Evolutionary conservation across 2,329 filamentous ascomycete species (phyloP).

Genomic region (Achaetomium macrosporum): DNA sequence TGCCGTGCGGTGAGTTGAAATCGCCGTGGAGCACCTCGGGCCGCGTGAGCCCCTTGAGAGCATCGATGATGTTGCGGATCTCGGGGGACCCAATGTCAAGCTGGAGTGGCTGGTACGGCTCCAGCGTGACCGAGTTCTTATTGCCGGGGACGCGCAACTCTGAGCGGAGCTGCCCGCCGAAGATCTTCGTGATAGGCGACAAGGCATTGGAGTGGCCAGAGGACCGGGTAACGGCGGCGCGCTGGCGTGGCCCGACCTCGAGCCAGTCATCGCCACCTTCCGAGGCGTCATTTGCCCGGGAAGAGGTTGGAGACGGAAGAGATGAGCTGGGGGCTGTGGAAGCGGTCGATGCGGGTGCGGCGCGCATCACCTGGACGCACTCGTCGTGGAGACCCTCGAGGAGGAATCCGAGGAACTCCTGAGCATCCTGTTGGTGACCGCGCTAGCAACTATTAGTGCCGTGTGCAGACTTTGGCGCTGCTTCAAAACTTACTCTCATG

Average conservation of each 20-base stretch:
- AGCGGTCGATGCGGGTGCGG: conserved; percentile 33
- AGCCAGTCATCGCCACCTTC: conserved; percentile 67
- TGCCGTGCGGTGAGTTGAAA: conserved; percentile 72
- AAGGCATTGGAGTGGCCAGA: conserved; percentile 67
- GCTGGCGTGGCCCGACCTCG: conserved; percentile 90
- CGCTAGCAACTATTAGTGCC: conserved; percentile 48
- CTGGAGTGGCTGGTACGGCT: conserved; percentile 91
- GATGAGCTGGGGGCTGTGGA: conserved; percentile 36
- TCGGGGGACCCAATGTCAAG: conserved; percentile 86
- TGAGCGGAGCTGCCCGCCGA: conserved; percentile 84
- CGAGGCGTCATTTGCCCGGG: conserved; percentile 26
- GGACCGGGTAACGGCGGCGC: conserved; percentile 75
- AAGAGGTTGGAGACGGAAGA: conserved; percentile 36
- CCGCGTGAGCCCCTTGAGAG: conserved; percentile 75
- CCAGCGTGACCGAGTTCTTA: conserved; percentile 85
- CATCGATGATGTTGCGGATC: conserved; percentile 87
- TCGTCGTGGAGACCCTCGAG: conserved; percentile 92
- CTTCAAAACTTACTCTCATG: conserved; percentile 65
- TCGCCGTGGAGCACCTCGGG: conserved; percentile 81
- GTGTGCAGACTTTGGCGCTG: background rate
- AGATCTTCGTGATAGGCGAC: conserved; percentile 89
- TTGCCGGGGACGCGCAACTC: conserved; percentile 81
- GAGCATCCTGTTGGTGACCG: conserved; percentile 94
- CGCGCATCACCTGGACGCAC: conserved; percentile 70
- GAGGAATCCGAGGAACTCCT: conserved; percentile 92